Base-by-base conservation (phyloP, 2,329 filamentous ascomycete species). In the Chaetomium olivaceum region DNA sequence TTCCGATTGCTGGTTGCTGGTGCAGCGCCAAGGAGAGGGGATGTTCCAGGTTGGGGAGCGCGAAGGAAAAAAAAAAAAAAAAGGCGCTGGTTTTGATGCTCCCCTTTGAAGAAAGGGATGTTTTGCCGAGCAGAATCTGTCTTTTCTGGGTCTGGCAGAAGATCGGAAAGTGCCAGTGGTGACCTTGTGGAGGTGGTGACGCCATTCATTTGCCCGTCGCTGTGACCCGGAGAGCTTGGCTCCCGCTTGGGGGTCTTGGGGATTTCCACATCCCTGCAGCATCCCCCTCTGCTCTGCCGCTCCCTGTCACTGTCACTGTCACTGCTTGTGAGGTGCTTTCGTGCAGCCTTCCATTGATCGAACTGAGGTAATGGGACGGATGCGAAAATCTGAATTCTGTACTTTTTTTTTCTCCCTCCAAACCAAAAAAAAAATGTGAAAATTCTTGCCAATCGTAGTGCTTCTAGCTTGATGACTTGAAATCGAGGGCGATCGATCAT, bases 131-230 rank as follows among this genome's bases (percentile, higher is more conserved):
- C 54, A 57, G 21, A 57, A 27, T 36, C 64, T 57, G 63, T 65
- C 56, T 65, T 54, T 48, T 19, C n/a, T 56, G 43, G 43, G 31
- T 58, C 58, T 57, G 29, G n/a, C 46, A 48, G 33, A 50, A 62
- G 55, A 57, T 57, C 43, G 56, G 61, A 63, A 55, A 64, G 58
- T 29, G 33, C 51, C 52, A 66, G 46, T 46, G 56, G 56, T 46
- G 33, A n/a, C n/a, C 9, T 29, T 29, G 54, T 58, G 54, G 46
- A 39, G 46, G 46, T 11, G n/a, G 68, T 69, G 68, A 69, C 68
- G 68, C 64, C 68, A 68, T 68, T 61, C 52, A 61, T 52, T 54
- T 21, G 60, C 39, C 33, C 33, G 33, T 36, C 23, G 39, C 11
- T 23, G 31, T 23, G 29, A 31, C 54, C 8, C 12, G 14, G 50